Evolutionary conservation across 805 yeast species (phyloP).

Genomic region (Zygotorulaspora danielsina): DNA sequence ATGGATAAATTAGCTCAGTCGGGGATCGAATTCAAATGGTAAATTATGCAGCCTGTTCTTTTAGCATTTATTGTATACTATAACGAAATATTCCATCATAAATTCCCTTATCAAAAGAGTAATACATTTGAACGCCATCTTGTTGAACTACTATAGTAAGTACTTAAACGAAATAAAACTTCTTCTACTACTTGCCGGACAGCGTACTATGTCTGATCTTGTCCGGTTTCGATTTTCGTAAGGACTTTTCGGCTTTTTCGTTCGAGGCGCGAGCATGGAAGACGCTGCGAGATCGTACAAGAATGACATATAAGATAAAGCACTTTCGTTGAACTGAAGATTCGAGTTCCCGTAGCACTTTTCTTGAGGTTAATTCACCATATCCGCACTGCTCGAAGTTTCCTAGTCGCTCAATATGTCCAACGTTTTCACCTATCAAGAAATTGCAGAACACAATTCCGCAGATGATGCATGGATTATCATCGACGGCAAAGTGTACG

Average conservation of each 20-base stretch:
- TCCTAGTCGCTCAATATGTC: conserved; percentile 39
- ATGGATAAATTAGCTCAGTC: conserved; percentile 33
- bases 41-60: conserved; percentile 2
- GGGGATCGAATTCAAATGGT: conserved; percentile 39
- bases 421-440: conserved; percentile 56
- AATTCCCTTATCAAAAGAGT: too few species aligned
- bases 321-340: too few species aligned
- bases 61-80: conserved; percentile 1
- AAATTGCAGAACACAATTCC: conserved; percentile 68
- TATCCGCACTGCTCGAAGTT: too few species aligned
- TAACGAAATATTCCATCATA: not conserved
- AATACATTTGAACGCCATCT: too few species aligned
- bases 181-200: too few species aligned
- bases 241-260: conserved; percentile 5
- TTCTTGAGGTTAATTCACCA: too few species aligned
- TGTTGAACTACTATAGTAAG: too few species aligned
- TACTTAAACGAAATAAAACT: too few species aligned
- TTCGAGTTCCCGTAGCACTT: too few species aligned
- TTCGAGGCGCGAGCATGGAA: conserved; percentile 1
- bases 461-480: conserved; percentile 82
- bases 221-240: too few species aligned
- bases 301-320: not conserved
- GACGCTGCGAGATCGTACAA: not conserved
- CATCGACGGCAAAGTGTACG: conserved; percentile 76
- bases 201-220: too few species aligned